Base-by-base conservation (phyloP, 148 eudicot species). In the Cornus kousa region DNA sequence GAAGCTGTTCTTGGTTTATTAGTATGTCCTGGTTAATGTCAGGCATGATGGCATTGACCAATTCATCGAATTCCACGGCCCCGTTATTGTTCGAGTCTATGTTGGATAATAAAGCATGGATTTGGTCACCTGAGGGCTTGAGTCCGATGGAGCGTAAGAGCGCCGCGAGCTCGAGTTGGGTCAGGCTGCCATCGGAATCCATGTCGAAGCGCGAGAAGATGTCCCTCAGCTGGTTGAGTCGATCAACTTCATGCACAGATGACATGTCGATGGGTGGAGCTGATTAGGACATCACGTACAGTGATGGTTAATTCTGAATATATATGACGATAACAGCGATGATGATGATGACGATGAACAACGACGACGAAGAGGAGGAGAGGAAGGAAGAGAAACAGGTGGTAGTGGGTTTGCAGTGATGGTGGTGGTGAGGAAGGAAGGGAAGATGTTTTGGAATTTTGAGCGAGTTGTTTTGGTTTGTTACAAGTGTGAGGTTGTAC, bases 201-300 rank as follows among this genome's bases (percentile, higher is more conserved):
- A 84, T 86, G 86, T 88, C 91, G 76, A 88, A 88, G 2, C 87
- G 87, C n/a, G 78, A 31, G 76, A 88, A 88, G 33, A 88, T 88
- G 48, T 76, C 71, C 13, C 72, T 33, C 0, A 88, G 86, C 20
- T 88, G 88, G 70, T 64, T 79, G 2, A 67, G 46, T 73, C 84
- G 88, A 5, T 88, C 81, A 39, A 39, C 43, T 39, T 39, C 43
- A 7, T 4, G 43, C 43, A 39, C 5, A 1, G 43, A 39, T 28
- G 28, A 28, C 43, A 39, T 39, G 43, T 39, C 7, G 43, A 7
- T 4, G 43, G 43, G 7, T 39, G 43, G 43, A 39, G 43, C 0
- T 39, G 43, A 39, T 39, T 4, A 4, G 0, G 5, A 39, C 43
- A 39, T 39, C 1, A 39, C 5, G 43, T 39, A 39, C 43, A 39